These are phyloP conservation scores for Gynostemma pentaphyllum DNA, from an alignment of 306 rosid genomes.

Conservation along the genomic window DNA sequence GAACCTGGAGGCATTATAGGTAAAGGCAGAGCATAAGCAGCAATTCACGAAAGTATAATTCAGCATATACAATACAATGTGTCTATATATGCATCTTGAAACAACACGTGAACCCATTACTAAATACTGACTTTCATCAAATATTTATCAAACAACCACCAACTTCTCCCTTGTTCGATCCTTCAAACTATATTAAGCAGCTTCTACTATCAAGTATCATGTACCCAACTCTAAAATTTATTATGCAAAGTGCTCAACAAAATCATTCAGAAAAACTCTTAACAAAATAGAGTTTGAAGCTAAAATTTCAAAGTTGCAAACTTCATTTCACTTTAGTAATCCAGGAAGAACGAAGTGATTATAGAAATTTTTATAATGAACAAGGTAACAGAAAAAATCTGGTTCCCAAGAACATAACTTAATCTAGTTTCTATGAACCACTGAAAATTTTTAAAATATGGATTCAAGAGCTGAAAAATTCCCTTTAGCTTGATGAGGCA, in stretches of 20 bases:
- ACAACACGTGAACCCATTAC: neutral
- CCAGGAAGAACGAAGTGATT: neutral
- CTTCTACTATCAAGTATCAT: no score
- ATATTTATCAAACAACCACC: neutral
- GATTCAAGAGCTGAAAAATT: no score
- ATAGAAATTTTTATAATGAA: neutral
- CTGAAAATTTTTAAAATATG: no score
- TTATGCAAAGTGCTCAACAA: neutral
- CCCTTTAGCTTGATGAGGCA: neutral
- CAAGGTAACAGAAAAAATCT: constrained; percentile 2
- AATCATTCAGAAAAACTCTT: neutral
- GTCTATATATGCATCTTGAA: neutral
- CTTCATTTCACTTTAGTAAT: neutral
- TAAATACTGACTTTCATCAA: neutral
- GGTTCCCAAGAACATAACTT: neutral
- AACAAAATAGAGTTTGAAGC: neutral
- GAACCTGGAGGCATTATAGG: neutral
- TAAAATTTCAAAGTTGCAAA: neutral
- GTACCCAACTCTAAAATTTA: no score
- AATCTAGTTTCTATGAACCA: no score
- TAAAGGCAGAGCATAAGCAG: constrained; percentile 3
- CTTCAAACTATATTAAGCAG: neutral
- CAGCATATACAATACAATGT: no score
- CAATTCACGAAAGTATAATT: neutral
- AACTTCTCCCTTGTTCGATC: neutral